These are phyloP conservation scores for Podosphaera xanthii DNA, from an alignment of 2,329 filamentous ascomycete genomes.

Conservation along the genomic window DNA sequence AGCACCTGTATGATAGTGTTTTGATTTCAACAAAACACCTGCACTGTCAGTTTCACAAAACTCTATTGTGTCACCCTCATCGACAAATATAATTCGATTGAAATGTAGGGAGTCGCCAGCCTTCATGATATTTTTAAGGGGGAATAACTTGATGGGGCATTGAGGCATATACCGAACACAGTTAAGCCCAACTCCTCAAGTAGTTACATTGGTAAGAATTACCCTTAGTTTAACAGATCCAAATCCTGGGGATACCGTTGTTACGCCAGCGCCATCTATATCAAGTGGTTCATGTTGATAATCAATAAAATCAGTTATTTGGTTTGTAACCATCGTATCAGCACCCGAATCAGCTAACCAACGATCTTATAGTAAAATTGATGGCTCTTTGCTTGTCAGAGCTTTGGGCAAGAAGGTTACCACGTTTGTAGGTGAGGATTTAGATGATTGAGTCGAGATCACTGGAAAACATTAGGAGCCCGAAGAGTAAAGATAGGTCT, in stretches of 20 bases:
- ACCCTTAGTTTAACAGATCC: neutral
- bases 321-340: neutral
- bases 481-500: neutral
- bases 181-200: neutral
- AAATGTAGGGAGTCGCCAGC: neutral
- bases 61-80: neutral
- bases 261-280: neutral
- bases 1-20: neutral
- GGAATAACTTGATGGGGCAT: neutral
- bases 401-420: neutral
- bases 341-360: slow-evolving; percentile 1
- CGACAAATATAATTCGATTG: neutral
- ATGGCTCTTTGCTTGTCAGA: neutral
- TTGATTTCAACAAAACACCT: neutral
- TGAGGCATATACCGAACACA: neutral
- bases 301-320: neutral
- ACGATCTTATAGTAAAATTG: neutral
- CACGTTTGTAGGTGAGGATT: neutral
- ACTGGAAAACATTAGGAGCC: neutral
- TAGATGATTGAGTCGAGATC: neutral
- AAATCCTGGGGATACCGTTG: neutral
- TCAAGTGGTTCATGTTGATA: neutral
- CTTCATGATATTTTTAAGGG: neutral
- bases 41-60: neutral
- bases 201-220: neutral